A percentile compares a stretch with the other conserved stretches of the same genome.
Evolutionary conservation across 2,329 filamentous ascomycete species (phyloP).

Genomic region (Diplodia sapinea): DNA sequence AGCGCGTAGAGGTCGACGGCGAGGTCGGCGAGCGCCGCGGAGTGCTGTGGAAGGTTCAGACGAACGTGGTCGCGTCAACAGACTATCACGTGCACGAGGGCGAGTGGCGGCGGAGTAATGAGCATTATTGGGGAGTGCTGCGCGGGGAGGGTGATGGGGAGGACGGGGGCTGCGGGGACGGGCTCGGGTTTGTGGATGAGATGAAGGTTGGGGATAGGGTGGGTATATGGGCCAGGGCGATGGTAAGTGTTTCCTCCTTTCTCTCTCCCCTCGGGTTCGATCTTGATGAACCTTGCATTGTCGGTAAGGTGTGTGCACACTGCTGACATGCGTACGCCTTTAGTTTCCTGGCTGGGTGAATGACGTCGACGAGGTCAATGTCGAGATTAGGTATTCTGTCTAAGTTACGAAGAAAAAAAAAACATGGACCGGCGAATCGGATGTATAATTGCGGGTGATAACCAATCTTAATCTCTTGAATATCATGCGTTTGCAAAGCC

Average conservation of each 20-base stretch:
- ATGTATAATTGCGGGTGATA: neutral
- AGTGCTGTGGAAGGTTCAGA: conserved; percentile 43
- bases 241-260: conserved; percentile 36
- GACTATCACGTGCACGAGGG: conserved; percentile 4
- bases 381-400: conserved; percentile 34
- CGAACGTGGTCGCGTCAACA: conserved; percentile 39
- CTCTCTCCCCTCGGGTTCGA: neutral
- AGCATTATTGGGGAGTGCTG: neutral
- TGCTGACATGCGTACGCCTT: conserved; percentile 21
- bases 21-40: conserved; percentile 14
- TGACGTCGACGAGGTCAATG: conserved; percentile 35
- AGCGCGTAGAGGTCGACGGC: conserved; percentile 24
- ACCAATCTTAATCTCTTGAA: neutral
- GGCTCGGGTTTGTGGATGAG: conserved; percentile 39
- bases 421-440: neutral
- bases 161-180: conserved; percentile 33
- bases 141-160: neutral
- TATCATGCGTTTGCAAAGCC: too few relatives aligned
- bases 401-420: neutral
- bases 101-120: conserved; percentile 25
- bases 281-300: neutral
- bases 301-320: neutral
- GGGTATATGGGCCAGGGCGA: conserved; percentile 43
- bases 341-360: conserved; percentile 44
- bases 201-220: conserved; percentile 40